Percentiles rank a stretch among this genome's conserved stretches.
phyloP scores from a whole-genome alignment of 306 rosid genomes.

The Cajanus cajan region DNA sequence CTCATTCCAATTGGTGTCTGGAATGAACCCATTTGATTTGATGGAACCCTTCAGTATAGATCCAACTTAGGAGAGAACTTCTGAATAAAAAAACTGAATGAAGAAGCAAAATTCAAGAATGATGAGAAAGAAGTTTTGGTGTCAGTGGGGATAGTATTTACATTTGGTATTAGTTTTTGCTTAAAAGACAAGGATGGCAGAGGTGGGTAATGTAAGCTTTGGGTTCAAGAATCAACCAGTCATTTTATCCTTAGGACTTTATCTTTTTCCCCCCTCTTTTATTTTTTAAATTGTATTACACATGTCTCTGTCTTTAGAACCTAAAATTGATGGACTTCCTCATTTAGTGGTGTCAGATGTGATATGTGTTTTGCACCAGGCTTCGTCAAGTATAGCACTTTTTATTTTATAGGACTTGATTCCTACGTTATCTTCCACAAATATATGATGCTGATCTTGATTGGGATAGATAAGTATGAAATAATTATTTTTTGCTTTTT shows the following conservation, averaged over 20 bases:
- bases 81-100: slow-evolving; percentile 39
- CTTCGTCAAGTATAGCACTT: slow-evolving; percentile 29
- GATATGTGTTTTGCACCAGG: slow-evolving; percentile 23
- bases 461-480: slow-evolving; percentile 34
- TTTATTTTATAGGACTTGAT: slow-evolving; percentile 46
- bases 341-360: slow-evolving; percentile 47
- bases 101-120: slow-evolving; percentile 32
- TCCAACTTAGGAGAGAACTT: slow-evolving; percentile 33
- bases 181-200: slow-evolving; percentile 82
- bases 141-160: slow-evolving; percentile 43
- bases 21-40: slow-evolving; percentile 64
- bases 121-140: slow-evolving; percentile 54
- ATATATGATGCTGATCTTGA: slow-evolving; percentile 30
- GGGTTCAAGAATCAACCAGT: slow-evolving; percentile 67
- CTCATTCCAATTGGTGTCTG: slow-evolving; percentile 73
- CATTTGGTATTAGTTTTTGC: slow-evolving; percentile 62
- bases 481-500: slow-evolving; percentile 27
- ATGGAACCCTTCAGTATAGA: slow-evolving; percentile 29
- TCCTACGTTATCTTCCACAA: slow-evolving; percentile 56
- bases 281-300: slow-evolving; percentile 33
- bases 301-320: slow-evolving; percentile 40
- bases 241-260: slow-evolving; percentile 41
- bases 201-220: slow-evolving; percentile 78
- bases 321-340: slow-evolving; percentile 58
- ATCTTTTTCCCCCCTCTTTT: slow-evolving; percentile 27